These are phyloP conservation scores for Dictyostelium purpureum DNA, from an alignment of 78 protist genomes.

Conservation along the genomic window DNA sequence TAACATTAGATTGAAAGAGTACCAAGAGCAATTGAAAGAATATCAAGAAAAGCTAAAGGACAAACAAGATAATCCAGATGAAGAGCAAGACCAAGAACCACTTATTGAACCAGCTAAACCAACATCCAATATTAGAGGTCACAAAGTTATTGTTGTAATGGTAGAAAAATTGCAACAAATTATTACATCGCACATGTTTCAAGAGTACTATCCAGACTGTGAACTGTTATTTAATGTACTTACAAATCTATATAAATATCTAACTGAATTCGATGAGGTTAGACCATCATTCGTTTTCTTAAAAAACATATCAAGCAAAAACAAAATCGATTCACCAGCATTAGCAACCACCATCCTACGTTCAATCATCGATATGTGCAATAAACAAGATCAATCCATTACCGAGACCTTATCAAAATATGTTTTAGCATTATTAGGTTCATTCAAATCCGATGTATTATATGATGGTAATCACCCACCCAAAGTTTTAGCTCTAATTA, in stretches of 20 bases:
- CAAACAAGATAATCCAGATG: constrained; percentile 7
- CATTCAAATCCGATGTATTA: no score
- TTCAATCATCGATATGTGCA: background rate
- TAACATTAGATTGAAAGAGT: background rate
- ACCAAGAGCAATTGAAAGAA: background rate
- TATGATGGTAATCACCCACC: background rate
- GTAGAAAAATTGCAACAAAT: background rate
- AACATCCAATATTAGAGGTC: background rate
- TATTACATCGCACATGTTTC: background rate
- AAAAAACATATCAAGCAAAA: background rate
- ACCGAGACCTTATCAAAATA: background rate
- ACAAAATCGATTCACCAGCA: background rate
- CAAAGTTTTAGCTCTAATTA: background rate
- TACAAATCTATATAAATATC: background rate
- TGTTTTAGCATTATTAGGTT: background rate
- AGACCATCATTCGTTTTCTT: background rate
- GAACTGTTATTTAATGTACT: background rate
- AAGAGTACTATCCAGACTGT: background rate
- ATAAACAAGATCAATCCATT: background rate
- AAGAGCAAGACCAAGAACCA: background rate
- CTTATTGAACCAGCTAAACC: background rate
- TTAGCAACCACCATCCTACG: background rate
- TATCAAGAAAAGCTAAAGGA: background rate
- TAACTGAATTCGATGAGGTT: background rate
- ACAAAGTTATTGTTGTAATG: background rate